These are phyloP conservation scores for Cardiospermum halicacabum DNA, from an alignment of 345 rosid species.

Conservation along the genomic window DNA sequence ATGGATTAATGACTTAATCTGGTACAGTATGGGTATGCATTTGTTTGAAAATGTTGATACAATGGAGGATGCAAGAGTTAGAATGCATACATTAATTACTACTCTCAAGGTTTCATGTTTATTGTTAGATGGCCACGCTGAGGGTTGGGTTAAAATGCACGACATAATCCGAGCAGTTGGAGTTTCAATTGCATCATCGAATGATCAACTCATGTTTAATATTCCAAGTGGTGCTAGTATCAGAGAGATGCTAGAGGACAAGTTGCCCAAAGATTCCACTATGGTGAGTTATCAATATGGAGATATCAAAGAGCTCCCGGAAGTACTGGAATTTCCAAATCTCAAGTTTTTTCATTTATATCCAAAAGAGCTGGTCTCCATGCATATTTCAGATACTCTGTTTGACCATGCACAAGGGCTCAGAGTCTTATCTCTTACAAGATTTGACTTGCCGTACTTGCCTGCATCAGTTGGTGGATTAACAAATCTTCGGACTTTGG, in stretches of 20 bases:
- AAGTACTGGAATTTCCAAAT: constrained; percentile 9
- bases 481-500: constrained; percentile 8
- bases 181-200: constrained; percentile 4
- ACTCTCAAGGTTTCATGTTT: constrained; percentile 19
- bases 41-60: constrained; percentile 7
- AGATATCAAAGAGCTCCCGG: constrained; percentile 9
- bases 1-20: not conserved
- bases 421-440: constrained; percentile 16
- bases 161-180: constrained; percentile 19
- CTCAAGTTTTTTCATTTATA: not conserved
- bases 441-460: not conserved
- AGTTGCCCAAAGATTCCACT: not conserved
- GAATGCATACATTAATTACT: not conserved
- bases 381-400: not conserved
- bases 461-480: constrained; percentile 13
- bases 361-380: not conserved
- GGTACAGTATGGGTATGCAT: constrained; percentile 12
- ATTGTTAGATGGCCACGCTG: constrained; percentile 2
- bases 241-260: constrained; percentile 3
- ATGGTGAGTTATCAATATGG: not conserved
- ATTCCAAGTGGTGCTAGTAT: not conserved
- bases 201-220: not conserved
- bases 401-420: constrained; percentile 13
- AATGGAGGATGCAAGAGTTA: not conserved
- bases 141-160: constrained; percentile 18